Evolutionary conservation across 1,284 basidiomycete species (phyloP).

Genomic region (Pseudozyma sp.): DNA sequence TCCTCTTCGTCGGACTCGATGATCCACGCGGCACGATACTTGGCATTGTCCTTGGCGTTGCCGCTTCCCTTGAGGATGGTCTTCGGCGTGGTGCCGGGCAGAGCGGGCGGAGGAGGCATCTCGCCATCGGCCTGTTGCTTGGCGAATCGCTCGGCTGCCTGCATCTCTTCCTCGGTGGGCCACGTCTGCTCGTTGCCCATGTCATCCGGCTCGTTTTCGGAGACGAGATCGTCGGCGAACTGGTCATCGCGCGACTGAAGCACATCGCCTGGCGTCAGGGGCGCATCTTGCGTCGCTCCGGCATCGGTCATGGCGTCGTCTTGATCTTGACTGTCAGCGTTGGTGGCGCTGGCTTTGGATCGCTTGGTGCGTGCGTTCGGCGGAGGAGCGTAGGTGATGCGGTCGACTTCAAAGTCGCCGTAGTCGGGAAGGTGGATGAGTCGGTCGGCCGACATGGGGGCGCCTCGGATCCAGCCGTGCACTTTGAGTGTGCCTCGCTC

Average conservation of each 20-base stretch:
- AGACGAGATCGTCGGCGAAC: conserved; percentile 86
- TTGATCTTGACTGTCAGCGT: conserved; percentile 7
- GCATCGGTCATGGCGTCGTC: conserved; percentile 29
- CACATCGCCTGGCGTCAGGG: conserved; percentile 72
- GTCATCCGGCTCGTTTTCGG: conserved; percentile 87
- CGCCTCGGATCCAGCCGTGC: conserved; percentile 85
- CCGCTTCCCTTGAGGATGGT: conserved; percentile 60
- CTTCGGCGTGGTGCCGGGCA: conserved; percentile 68
- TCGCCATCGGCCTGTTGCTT: conserved; percentile 36
- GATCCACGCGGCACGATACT: conserved; percentile 66
- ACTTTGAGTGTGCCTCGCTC: conserved; percentile 75
- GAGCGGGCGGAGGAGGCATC: conserved; percentile 66
- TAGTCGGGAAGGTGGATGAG: conserved; percentile 88
- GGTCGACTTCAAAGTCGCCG: conserved; percentile 87
- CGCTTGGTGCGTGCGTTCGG: conserved; percentile 36
- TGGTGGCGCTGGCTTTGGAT: conserved; percentile 38
- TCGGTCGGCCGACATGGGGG: conserved; percentile 82
- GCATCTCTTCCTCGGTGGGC: conserved; percentile 97
- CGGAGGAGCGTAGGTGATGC: conserved; percentile 72
- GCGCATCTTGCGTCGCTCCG: conserved; percentile 33
- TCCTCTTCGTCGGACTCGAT: conserved; percentile 61
- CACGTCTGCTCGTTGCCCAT: conserved; percentile 96
- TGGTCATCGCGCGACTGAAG: conserved; percentile 74
- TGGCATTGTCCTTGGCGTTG: conserved; percentile 67
- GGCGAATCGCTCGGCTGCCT: conserved; percentile 56